phyloP scores from a whole-genome alignment of 169 alveolate genomes.

The Cryptosporidium meleagridis region DNA sequence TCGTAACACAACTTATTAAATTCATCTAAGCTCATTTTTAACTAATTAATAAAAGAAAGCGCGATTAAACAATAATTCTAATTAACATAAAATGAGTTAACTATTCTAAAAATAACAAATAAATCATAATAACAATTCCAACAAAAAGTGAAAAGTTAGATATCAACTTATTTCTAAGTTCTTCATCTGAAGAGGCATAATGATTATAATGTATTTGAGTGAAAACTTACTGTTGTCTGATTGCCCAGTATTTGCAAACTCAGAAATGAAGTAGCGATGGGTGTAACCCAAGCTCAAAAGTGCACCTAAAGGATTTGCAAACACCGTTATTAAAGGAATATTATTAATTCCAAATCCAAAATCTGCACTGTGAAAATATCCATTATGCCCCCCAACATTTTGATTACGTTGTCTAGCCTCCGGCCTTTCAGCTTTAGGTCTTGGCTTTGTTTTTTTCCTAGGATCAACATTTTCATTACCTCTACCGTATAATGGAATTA shows the following conservation, averaged over 20 bases:
- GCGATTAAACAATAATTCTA: background rate
- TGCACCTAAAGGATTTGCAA: constrained; percentile 56
- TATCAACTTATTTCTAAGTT: constrained; percentile 34
- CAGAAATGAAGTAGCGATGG: constrained; percentile 36
- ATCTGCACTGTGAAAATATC: constrained; percentile 14
- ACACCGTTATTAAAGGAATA: constrained; percentile 29
- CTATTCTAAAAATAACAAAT: constrained; percentile 56
- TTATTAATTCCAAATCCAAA: constrained; percentile 13
- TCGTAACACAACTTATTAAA: constrained; percentile 1
- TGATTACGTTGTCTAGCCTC: constrained; percentile 64
- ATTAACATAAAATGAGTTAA: background rate
- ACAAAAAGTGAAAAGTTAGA: constrained; percentile 46
- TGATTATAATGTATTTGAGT: background rate
- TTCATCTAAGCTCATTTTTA: constrained; percentile 10
- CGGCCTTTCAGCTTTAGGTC: constrained; percentile 75
- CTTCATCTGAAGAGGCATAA: constrained; percentile 33
- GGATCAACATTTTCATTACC: constrained; percentile 84
- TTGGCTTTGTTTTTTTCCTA: constrained; percentile 77
- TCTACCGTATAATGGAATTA: constrained; percentile 92
- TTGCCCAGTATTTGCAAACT: constrained; percentile 14
- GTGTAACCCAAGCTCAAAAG: constrained; percentile 36
- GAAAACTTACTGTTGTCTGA: constrained; percentile 32
- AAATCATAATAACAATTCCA: constrained; percentile 62
- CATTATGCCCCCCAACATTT: background rate
- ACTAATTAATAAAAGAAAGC: background rate